Evolutionary conservation across 371 early-diverging fungal genomes (phyloP).

Genomic region (Rhizopus sp.): DNA sequence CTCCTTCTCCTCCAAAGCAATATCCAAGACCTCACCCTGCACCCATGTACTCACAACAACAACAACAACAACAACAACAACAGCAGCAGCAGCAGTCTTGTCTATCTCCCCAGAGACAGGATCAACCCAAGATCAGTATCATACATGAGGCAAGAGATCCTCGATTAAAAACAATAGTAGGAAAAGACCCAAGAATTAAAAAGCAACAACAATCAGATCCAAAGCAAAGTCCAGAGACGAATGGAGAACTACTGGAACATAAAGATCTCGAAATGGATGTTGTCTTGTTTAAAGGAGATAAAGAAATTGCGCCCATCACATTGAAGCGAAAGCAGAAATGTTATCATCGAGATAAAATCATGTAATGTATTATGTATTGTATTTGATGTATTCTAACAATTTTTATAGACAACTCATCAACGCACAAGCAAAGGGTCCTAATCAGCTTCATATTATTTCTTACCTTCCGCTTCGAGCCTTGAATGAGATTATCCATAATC

Average conservation of each 20-base stretch:
- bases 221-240: not conserved
- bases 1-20: not conserved
- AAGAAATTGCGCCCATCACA: not conserved
- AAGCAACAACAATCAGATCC: slow-evolving; percentile 2
- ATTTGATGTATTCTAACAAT: not conserved
- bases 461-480: slow-evolving; percentile 8
- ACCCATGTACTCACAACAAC: not conserved
- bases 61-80: too few species aligned
- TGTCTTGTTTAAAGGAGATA: slow-evolving; percentile 1
- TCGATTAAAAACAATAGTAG: not conserved
- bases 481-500: slow-evolving; percentile 3
- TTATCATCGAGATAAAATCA: slow-evolving; percentile 6
- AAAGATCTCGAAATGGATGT: not conserved
- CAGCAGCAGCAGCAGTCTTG: not conserved
- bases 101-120: not conserved
- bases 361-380: slow-evolving; percentile 2
- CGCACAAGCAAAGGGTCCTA: not conserved
- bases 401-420: not conserved
- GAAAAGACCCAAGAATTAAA: not conserved
- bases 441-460: slow-evolving; percentile 6
- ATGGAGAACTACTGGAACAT: not conserved
- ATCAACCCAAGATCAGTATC: not conserved
- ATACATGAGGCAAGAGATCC: slow-evolving; percentile 6
- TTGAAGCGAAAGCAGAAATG: slow-evolving; percentile 6
- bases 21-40: not conserved